Conservation (phyloP, 1,284 basidiomycete species). For the Ganoderma lucidum region DNA sequence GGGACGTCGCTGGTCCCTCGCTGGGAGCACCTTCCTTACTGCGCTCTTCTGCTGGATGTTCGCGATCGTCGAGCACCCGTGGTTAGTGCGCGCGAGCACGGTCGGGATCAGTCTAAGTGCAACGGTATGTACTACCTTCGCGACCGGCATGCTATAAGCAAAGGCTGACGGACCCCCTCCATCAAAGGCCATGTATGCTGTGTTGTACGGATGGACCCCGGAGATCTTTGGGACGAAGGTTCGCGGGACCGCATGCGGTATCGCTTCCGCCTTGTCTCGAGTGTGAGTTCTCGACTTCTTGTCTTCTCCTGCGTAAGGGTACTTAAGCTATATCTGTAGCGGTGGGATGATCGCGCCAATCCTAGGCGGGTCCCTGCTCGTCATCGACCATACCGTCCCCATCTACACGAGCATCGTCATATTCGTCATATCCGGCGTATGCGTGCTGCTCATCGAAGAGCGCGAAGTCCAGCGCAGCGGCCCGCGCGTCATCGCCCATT, state of each 20-base stretch:
- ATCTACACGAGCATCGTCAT: constrained; percentile 81
- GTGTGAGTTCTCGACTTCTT: constrained; percentile 62
- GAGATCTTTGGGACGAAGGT: constrained; percentile 90
- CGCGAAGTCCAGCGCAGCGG: constrained; percentile 37
- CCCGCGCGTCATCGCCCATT: constrained; percentile 37
- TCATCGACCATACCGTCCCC: constrained; percentile 77
- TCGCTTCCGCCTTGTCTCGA: constrained; percentile 88
- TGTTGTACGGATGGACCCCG: constrained; percentile 91
- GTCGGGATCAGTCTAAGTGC: constrained; percentile 85
- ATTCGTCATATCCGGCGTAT: constrained; percentile 74
- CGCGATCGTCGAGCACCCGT: constrained; percentile 64
- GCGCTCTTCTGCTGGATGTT: constrained; percentile 83
- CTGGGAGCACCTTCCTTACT: constrained; percentile 84
- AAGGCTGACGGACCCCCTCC: not conserved
- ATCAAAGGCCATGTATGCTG: constrained; percentile 86
- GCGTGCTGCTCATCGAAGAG: constrained; percentile 67
- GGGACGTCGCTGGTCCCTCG: constrained; percentile 83
- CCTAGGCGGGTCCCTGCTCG: constrained; percentile 82
- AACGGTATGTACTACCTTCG: constrained; percentile 61
- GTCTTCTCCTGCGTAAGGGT: constrained; percentile 15
- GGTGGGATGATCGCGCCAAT: constrained; percentile 93
- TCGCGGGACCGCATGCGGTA: constrained; percentile 91
- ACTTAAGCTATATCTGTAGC: constrained; percentile 48
- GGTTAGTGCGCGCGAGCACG: constrained; percentile 78
- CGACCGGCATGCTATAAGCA: not conserved